Conservation (phyloP, 495 filamentous ascomycete genomes). For the Aspergillus heteromorphus region DNA sequence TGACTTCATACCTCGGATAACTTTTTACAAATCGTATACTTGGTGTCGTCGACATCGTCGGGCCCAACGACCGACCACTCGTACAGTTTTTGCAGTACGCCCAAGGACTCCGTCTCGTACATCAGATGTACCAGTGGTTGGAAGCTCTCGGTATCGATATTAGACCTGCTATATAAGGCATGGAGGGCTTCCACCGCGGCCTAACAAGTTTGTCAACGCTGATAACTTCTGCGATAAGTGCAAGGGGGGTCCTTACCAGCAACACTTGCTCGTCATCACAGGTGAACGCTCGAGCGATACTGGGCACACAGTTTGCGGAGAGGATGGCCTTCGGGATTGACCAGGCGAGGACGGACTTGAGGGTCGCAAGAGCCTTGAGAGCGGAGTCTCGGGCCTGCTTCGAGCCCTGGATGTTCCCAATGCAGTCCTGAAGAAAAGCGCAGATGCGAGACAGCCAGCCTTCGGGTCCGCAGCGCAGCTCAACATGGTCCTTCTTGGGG, state of each 20-base stretch:
- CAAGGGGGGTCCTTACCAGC: constrained; percentile 46
- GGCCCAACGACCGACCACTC: constrained; percentile 78
- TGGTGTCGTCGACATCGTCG: constrained; percentile 78
- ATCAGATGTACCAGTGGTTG: constrained; percentile 71
- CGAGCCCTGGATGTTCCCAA: constrained; percentile 59
- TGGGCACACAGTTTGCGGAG: constrained; percentile 60
- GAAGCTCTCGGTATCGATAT: constrained; percentile 74
- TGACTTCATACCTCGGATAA: constrained; percentile 70
- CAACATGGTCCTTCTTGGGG: constrained; percentile 57
- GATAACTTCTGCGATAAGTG: not conserved
- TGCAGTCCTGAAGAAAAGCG: constrained; percentile 65
- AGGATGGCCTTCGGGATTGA: constrained; percentile 74
- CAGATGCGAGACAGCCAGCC: constrained; percentile 83
- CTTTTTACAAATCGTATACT: constrained; percentile 88
- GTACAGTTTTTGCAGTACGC: constrained; percentile 68
- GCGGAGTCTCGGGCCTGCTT: constrained; percentile 56
- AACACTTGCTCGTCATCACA: constrained; percentile 68
- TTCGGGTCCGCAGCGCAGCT: constrained; percentile 68
- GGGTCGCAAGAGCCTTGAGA: constrained; percentile 65
- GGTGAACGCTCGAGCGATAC: constrained; percentile 70
- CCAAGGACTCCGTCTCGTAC: constrained; percentile 63
- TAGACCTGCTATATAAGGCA: constrained; percentile 68
- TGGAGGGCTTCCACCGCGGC: constrained; percentile 80
- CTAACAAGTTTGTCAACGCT: constrained; percentile 38
- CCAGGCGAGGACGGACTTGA: constrained; percentile 78